These are phyloP conservation scores for Dioscorea cayenensis DNA, from an alignment of 116 monocot species.

Conservation along the genomic window DNA sequence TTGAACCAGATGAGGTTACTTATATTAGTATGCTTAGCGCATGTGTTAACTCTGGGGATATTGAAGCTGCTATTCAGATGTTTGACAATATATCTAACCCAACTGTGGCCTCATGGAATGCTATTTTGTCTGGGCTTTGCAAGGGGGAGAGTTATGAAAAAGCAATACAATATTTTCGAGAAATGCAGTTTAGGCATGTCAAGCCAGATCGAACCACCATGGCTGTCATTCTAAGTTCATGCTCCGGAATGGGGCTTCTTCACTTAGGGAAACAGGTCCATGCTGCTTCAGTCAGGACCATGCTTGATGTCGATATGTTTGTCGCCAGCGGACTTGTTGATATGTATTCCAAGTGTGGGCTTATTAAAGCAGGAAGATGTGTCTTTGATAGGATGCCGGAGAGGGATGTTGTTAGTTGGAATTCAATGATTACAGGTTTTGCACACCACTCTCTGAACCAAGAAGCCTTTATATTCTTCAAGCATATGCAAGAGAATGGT, in stretches of 20 bases:
- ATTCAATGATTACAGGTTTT: slow-evolving; percentile 85
- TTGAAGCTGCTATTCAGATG: slow-evolving; percentile 40
- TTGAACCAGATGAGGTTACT: slow-evolving; percentile 75
- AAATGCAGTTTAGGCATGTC: slow-evolving; percentile 55
- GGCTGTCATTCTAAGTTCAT: slow-evolving; percentile 58
- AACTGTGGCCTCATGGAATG: slow-evolving; percentile 59
- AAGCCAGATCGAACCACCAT: slow-evolving; percentile 71
- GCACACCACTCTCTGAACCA: slow-evolving; percentile 47
- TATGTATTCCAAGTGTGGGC: slow-evolving; percentile 79
- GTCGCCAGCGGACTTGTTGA: slow-evolving; percentile 82
- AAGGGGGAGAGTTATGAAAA: slow-evolving; percentile 46
- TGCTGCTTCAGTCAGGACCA: slow-evolving; percentile 41
- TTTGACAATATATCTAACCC: slow-evolving; percentile 63
- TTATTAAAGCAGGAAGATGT: slow-evolving; percentile 34
- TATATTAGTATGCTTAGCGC: slow-evolving; percentile 52
- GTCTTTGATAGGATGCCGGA: slow-evolving; percentile 58
- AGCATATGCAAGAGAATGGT: slow-evolving; percentile 49
- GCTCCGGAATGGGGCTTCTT: slow-evolving; percentile 49
- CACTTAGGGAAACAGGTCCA: slow-evolving; percentile 66
- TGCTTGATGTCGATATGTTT: slow-evolving; percentile 58
- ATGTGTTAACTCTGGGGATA: slow-evolving; percentile 50
- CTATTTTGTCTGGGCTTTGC: slow-evolving; percentile 60
- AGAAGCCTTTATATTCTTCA: slow-evolving; percentile 66
- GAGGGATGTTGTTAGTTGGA: slow-evolving; percentile 87
- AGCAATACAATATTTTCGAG: slow-evolving; percentile 50